Evolutionary conservation across 1,139 yeast genomes (phyloP).

Genomic region (Diutina ranongensis): DNA sequence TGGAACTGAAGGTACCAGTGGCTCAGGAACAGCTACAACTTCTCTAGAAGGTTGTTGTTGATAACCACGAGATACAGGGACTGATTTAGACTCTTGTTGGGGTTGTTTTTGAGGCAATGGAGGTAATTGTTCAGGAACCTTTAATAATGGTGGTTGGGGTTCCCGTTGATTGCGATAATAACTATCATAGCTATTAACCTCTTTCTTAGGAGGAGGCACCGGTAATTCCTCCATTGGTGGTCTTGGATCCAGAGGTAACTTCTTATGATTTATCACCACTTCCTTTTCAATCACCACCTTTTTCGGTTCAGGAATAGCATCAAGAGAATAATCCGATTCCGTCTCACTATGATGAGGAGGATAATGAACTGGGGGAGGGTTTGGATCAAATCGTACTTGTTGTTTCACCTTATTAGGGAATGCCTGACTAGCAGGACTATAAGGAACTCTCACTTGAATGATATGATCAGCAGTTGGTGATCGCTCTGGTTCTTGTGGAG

Average conservation of each 20-base stretch:
- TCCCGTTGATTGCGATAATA: background rate
- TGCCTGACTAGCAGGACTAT: no score
- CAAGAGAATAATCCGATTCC: background rate
- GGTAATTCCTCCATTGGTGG: no score
- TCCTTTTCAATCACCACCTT: background rate
- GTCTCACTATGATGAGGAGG: background rate
- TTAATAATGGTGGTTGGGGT: no score
- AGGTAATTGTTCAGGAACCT: no score
- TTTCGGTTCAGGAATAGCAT: background rate
- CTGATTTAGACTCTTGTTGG: no score
- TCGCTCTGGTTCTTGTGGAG: background rate
- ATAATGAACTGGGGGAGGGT: conserved; percentile 4
- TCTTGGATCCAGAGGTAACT: background rate
- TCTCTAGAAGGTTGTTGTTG: no score
- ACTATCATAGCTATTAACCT: background rate
- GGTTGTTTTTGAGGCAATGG: background rate
- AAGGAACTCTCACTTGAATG: background rate
- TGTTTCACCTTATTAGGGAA: conserved; percentile 1
- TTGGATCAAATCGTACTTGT: conserved; percentile 4
- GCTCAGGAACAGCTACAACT: no score
- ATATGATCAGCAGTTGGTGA: background rate
- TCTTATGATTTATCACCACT: background rate
- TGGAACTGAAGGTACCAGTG: no score
- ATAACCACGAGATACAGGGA: no score
- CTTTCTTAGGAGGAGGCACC: background rate